A percentile compares a stretch with the other conserved stretches of the same genome.
Evolutionary conservation across 345 rosid genomes (phyloP).

Genomic region (Dipteronia dyeriana): DNA sequence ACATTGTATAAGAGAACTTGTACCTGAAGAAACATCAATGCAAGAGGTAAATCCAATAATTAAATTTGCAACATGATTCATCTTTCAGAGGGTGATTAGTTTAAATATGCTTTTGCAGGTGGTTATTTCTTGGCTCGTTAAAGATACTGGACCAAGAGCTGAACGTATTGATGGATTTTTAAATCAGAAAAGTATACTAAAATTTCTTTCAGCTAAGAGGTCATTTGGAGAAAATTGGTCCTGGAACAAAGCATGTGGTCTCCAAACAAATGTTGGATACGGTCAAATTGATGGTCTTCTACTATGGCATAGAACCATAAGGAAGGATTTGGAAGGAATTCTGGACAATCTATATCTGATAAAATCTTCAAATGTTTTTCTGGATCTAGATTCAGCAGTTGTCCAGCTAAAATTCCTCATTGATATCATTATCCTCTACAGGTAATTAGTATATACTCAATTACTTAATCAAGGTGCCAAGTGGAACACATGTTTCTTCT

Average conservation of each 20-base stretch:
- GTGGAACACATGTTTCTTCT: not conserved
- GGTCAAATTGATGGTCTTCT: conserved; percentile 41
- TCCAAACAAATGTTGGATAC: conserved; percentile 25
- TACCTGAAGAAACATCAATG: conserved; percentile 49
- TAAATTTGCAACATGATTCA: conserved; percentile 20
- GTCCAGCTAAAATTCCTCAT: conserved; percentile 61
- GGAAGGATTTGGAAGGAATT: conserved; percentile 58
- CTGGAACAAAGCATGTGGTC: conserved; percentile 27
- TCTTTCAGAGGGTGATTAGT: conserved; percentile 23
- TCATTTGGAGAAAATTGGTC: conserved; percentile 33
- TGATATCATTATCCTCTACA: conserved; percentile 64
- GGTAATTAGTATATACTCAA: conserved; percentile 41
- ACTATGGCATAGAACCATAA: conserved; percentile 57
- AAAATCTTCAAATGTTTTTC: conserved; percentile 36
- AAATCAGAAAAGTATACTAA: conserved; percentile 26
- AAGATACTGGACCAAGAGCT: conserved; percentile 24
- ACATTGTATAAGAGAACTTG: conserved; percentile 41
- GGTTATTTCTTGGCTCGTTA: conserved; percentile 50
- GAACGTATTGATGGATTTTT: conserved; percentile 25
- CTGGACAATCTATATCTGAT: conserved; percentile 42
- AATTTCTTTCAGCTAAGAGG: conserved; percentile 26
- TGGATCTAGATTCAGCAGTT: conserved; percentile 38
- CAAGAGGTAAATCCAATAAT: conserved; percentile 53
- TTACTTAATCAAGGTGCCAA: too few relatives aligned
- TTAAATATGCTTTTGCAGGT: conserved; percentile 47